Conservation (phyloP, 2,329 filamentous ascomycete species). For the Talaromyces islandicus region DNA sequence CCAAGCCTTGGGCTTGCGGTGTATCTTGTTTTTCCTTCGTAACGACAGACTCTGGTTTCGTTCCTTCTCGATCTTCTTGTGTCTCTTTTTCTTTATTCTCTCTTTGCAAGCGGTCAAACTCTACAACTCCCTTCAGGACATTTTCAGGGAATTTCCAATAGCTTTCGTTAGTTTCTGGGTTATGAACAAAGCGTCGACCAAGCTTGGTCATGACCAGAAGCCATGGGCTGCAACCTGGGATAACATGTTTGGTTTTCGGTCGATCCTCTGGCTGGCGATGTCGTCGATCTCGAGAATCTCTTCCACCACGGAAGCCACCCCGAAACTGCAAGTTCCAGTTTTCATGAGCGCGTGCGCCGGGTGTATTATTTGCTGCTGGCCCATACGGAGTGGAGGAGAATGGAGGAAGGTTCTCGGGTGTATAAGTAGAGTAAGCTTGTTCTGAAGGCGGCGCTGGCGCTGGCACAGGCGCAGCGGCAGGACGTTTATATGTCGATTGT, state of each 20-base stretch:
- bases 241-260: slow-evolving; percentile 70
- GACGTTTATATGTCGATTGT: slow-evolving; percentile 79
- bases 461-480: slow-evolving; percentile 38
- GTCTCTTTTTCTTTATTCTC: slow-evolving; percentile 57
- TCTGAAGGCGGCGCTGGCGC: slow-evolving; percentile 34
- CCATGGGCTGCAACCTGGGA: slow-evolving; percentile 83
- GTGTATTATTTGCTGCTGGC: slow-evolving; percentile 8
- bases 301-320: slow-evolving; percentile 45
- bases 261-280: slow-evolving; percentile 68
- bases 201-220: slow-evolving; percentile 88
- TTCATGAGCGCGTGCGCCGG: slow-evolving; percentile 24
- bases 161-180: slow-evolving; percentile 76
- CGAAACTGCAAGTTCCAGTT: slow-evolving; percentile 25
- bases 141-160: slow-evolving; percentile 93
- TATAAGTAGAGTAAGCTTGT: slow-evolving; percentile 24
- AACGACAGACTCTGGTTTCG: slow-evolving; percentile 14
- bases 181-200: slow-evolving; percentile 83
- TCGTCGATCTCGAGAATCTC: slow-evolving; percentile 54
- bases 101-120: slow-evolving; percentile 67
- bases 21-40: slow-evolving; percentile 8
- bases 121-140: slow-evolving; percentile 66
- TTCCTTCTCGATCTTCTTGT: slow-evolving; percentile 21
- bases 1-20: slow-evolving; percentile 11
- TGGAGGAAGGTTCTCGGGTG: slow-evolving; percentile 27
- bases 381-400: slow-evolving; percentile 30